Base-by-base conservation (phyloP, 306 rosid genomes). In the Luffa acutangula region DNA sequence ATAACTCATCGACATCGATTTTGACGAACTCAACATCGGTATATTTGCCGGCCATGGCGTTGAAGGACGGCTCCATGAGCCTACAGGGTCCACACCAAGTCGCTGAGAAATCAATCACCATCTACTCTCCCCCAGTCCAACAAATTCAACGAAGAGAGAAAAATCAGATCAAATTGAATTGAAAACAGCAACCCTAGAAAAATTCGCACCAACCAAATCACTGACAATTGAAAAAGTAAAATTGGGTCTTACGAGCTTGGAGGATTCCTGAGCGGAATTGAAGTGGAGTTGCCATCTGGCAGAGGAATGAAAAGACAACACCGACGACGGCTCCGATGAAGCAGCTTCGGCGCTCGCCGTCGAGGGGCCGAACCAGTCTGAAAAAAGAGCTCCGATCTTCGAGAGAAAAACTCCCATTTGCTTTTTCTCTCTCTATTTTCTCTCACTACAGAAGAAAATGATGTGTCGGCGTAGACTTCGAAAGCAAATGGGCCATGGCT, bases 81-180 rank as follows among this genome's bases (percentile, higher is more conserved):
- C n/a, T 91, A 84, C 98, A 96, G 2, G 98, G 99, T 0, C 98
- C 99, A 76, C 99, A 96, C 99, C 98, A 96, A 41, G 94, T 54
- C 3, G 98, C 99, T 2, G 96, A 86, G 96, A 96, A 96, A 83
- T 93, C 99, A 25, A 96, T 82, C 83, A 96, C 99, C 60, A 82
- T 37, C 98, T 92, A 41, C 45, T 42, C 76, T 57, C 81, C 45
- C 25, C 31, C 18, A n/a, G 59, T 58, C 15, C 43, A 31, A 33
- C 9, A 45, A 59, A 20, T 31, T 39, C 7, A 81, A 18, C 70
- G 31, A 34, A 17, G 2, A 52, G n/a, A 34, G 3, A 52, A 7
- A 17, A 39, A 51, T 73, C 45, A 73, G 59, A 73, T 73, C 60
- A 48, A 3, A 49, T 31, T 7, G 9, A 71, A 71, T 46, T 48